Percentiles rank a stretch among this genome's conserved stretches.
phyloP scores from a whole-genome alignment of 371 early-diverging fungal genomes.

The Mucor irregularis region DNA sequence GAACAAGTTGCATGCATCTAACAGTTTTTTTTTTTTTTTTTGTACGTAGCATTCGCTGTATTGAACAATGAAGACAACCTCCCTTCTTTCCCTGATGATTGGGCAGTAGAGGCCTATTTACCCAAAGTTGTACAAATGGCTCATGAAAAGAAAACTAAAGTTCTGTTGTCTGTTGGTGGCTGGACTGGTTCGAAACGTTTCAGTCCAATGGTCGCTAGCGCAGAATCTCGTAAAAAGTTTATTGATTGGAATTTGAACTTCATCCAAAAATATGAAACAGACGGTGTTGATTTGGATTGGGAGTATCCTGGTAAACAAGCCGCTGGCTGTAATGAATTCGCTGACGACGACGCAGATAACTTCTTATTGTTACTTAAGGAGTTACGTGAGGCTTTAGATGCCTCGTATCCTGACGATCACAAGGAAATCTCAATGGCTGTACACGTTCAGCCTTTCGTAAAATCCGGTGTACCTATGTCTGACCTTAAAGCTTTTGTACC shows the following conservation, averaged over 20 bases:
- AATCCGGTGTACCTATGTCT: constrained; percentile 42
- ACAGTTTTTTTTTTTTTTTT: not conserved
- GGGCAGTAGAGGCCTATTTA: constrained; percentile 39
- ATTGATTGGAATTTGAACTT: constrained; percentile 58
- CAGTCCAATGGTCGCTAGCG: constrained; percentile 54
- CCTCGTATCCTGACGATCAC: constrained; percentile 49
- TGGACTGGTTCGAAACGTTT: constrained; percentile 77
- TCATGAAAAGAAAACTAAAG: constrained; percentile 61
- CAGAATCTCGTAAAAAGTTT: constrained; percentile 45
- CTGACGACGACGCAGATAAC: constrained; percentile 53
- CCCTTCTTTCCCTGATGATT: constrained; percentile 54
- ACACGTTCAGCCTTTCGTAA: constrained; percentile 63
- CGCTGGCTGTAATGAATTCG: constrained; percentile 64
- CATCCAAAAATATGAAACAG: constrained; percentile 46
- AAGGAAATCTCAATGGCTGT: constrained; percentile 76
- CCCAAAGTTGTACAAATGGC: constrained; percentile 51
- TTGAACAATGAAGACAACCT: constrained; percentile 29
- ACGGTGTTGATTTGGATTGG: constrained; percentile 72
- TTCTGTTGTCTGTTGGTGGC: constrained; percentile 74
- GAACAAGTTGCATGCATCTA: not conserved
- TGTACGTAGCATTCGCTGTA: constrained; percentile 40
- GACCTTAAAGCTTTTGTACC: constrained; percentile 63
- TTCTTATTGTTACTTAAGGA: constrained; percentile 58
- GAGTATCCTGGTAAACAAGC: constrained; percentile 80
- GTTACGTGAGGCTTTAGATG: constrained; percentile 62